Evolutionary conservation across 1,139 yeast genomes (phyloP).

Genomic region (Suhomyces wounanorum): DNA sequence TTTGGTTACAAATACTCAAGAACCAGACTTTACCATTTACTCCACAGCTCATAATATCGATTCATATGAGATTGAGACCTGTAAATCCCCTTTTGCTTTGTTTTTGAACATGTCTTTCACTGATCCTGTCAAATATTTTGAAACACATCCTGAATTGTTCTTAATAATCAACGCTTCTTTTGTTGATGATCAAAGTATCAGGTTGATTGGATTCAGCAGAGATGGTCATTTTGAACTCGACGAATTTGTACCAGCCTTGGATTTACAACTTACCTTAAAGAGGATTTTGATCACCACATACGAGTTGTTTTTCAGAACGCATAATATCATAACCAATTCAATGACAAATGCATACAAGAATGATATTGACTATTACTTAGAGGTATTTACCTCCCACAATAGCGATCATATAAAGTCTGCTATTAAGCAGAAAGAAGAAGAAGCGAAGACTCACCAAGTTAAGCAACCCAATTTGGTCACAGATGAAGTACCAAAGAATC

Average conservation of each 20-base stretch:
- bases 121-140: conserved; percentile 28
- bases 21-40: conserved; percentile 52
- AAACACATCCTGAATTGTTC: conserved; percentile 26
- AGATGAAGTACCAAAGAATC: not conserved
- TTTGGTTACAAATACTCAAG: conserved; percentile 10
- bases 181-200: conserved; percentile 30
- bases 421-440: conserved; percentile 6
- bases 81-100: conserved; percentile 63
- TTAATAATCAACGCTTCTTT: conserved; percentile 33
- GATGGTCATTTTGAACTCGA: conserved; percentile 25
- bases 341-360: conserved; percentile 25
- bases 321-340: conserved; percentile 24
- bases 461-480: not conserved
- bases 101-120: conserved; percentile 54
- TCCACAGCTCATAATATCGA: conserved; percentile 78
- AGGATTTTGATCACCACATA: conserved; percentile 25
- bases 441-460: not conserved
- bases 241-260: conserved; percentile 25
- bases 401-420: conserved; percentile 9
- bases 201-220: conserved; percentile 32
- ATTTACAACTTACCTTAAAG: conserved; percentile 26
- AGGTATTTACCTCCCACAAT: conserved; percentile 15
- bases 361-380: conserved; percentile 27
- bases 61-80: conserved; percentile 59
- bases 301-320: conserved; percentile 25